phyloP scores from a whole-genome alignment of 257 asterid species.

The Ophiorrhiza pumila region DNA sequence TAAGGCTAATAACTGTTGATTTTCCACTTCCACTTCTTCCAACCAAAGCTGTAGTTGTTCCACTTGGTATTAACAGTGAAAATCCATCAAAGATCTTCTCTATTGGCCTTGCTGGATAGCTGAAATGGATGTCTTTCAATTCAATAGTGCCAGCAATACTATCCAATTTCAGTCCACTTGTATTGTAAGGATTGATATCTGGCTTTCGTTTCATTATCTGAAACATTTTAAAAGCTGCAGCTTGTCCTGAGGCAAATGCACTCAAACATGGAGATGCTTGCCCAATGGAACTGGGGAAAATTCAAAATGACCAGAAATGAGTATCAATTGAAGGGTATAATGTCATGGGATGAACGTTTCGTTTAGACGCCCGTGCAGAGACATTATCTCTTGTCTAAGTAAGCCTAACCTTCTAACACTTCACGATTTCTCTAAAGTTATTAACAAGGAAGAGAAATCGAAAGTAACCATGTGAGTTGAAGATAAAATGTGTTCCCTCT shows the following conservation, averaged over 20 bases:
- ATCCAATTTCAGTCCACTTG: constrained; percentile 39
- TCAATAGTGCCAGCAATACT: constrained; percentile 49
- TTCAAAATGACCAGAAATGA: background rate
- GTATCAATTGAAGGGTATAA: background rate
- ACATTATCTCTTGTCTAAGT: no score
- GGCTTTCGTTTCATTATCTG: constrained; percentile 62
- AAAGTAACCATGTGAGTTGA: no score
- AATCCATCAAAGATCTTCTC: constrained; percentile 57
- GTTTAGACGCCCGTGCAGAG: no score
- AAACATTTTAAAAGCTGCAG: constrained; percentile 69
- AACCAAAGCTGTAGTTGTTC: constrained; percentile 62
- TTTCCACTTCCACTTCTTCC: constrained; percentile 85
- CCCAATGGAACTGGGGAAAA: constrained; percentile 53
- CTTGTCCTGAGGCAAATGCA: constrained; percentile 68
- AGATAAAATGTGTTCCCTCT: no score
- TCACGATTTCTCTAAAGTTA: no score
- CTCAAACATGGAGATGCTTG: constrained; percentile 56
- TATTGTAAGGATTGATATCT: constrained; percentile 40
- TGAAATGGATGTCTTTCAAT: constrained; percentile 50
- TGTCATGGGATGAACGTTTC: no score
- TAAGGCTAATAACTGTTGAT: constrained; percentile 63
- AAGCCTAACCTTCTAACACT: no score
- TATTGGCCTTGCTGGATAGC: constrained; percentile 72
- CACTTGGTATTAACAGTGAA: constrained; percentile 42
- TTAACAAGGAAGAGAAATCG: no score